Evolutionary conservation across 73 alveolate genomes (phyloP).

Genomic region (Paramecium tetraurelia): DNA sequence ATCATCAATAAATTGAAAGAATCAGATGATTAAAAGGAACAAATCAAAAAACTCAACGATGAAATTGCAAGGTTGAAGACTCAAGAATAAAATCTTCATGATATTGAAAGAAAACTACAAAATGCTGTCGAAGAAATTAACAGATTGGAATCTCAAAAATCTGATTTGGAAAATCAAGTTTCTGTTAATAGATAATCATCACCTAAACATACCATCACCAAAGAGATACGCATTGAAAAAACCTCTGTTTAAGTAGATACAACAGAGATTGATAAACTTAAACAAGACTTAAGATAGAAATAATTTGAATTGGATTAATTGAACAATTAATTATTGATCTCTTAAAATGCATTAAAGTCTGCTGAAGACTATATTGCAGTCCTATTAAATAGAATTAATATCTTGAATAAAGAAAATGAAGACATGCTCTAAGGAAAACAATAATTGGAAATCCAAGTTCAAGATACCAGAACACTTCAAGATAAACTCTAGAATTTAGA

Average conservation of each 20-base stretch:
- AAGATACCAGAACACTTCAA: conserved; percentile 31
- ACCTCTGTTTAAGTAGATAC: neutral
- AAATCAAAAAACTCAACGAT: neutral
- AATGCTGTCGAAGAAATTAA: conserved; percentile 4
- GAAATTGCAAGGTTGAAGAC: neutral
- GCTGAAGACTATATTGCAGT: conserved; percentile 1
- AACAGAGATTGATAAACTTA: conserved; percentile 3
- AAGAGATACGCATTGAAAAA: neutral
- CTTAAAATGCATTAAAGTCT: conserved; percentile 6
- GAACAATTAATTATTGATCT: neutral
- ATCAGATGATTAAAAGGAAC: neutral
- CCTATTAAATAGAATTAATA: conserved; percentile 2
- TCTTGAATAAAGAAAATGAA: conserved; percentile 9
- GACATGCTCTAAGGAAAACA: neutral
- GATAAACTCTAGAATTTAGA: conserved; percentile 25
- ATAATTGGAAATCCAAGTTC: neutral
- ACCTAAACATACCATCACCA: neutral
- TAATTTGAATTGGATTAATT: conserved; percentile 1
- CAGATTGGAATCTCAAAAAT: neutral
- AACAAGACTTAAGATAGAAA: neutral
- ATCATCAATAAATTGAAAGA: neutral
- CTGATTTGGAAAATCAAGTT: neutral
- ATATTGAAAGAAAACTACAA: conserved; percentile 4
- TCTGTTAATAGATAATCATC: neutral
- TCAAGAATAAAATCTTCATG: neutral